phyloP scores from a whole-genome alignment of 163 green algal species.

The Volvox carteri region DNA sequence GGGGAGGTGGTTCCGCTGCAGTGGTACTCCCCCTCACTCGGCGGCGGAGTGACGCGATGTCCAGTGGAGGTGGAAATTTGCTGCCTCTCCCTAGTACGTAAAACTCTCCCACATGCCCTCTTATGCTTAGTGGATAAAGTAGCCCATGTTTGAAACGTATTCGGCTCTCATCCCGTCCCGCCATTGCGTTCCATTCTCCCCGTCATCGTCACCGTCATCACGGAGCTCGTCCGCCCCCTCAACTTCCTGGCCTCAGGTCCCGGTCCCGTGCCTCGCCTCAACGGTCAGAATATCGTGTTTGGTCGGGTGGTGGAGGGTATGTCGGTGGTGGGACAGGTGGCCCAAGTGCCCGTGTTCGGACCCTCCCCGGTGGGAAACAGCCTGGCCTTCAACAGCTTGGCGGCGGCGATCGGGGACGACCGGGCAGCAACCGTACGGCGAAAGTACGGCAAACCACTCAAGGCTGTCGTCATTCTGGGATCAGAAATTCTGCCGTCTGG shows the following conservation, averaged over 20 bases:
- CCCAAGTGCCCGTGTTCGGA: slow-evolving; percentile 80
- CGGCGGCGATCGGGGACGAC: slow-evolving; percentile 86
- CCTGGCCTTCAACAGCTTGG: slow-evolving; percentile 70
- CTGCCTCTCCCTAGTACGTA: no score
- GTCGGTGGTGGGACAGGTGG: slow-evolving; percentile 76
- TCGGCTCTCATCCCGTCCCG: no score
- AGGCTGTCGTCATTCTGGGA: slow-evolving; percentile 79
- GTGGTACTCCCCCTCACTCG: no score
- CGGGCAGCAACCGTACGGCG: slow-evolving; percentile 75
- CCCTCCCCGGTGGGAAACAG: slow-evolving; percentile 62
- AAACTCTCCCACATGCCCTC: no score
- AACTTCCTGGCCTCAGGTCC: slow-evolving; percentile 75
- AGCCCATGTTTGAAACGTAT: no score
- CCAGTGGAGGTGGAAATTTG: no score
- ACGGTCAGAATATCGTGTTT: slow-evolving; percentile 94
- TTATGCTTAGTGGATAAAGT: no score
- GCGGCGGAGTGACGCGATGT: no score
- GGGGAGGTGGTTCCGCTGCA: no score
- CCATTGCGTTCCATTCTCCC: no score
- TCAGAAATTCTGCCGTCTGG: slow-evolving; percentile 31
- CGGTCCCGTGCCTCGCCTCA: slow-evolving; percentile 88
- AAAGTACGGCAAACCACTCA: slow-evolving; percentile 83
- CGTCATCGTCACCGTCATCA: no score
- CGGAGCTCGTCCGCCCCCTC: no score
- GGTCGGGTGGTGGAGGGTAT: slow-evolving; percentile 89